Base-by-base conservation (phyloP, 305 asterid genomes). In the Solanum hybrid region DNA sequence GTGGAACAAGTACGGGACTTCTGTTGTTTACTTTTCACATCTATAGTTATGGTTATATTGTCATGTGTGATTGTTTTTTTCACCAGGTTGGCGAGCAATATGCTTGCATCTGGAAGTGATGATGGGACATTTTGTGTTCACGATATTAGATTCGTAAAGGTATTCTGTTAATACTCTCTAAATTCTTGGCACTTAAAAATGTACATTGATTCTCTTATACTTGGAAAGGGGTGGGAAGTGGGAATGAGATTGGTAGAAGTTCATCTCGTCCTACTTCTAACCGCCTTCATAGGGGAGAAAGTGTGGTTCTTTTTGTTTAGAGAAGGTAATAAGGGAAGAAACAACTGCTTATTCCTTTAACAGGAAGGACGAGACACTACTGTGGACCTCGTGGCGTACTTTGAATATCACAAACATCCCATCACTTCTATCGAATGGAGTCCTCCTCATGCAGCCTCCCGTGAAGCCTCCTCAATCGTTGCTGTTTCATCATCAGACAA, bases 351-450 rank as follows among this genome's bases (percentile, higher is more conserved):
- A 31, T 84, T 19, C n/a, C 87, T 84, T 45, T 51, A 85, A 29
- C 94, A 96, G 98, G 96, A 94, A 88, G 97, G 94, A 91, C 96
- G 14, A 9, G 73, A 95, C n/a, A 73, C 69, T 56, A 56, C 69
- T 0, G 97, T 7, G 94, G 69, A 56, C 11, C 69, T 94, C 7
- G 96, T 95, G 85, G 98, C 97, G 10, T 96, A 94, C 91, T 95
- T 95, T 51, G 96, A 94, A 10, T 96, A 96, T 91, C 99, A 97
- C 91, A 97, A 95, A 88, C 98, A 95, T 90, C 98, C 99, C 45
- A 95, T 97, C 87, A 96, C 98, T 92, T 97, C 99, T 60, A 95
- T 96, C 8, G 98, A 97, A 92, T 96, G 99, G 99, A 95, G 96
- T 87, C 98, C 73, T 64, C 73, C 98, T 0, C 98, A 96, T 31